Evolutionary conservation across 352 stramenopile species (phyloP).

Genomic region (Globisporangium iwayamae): DNA sequence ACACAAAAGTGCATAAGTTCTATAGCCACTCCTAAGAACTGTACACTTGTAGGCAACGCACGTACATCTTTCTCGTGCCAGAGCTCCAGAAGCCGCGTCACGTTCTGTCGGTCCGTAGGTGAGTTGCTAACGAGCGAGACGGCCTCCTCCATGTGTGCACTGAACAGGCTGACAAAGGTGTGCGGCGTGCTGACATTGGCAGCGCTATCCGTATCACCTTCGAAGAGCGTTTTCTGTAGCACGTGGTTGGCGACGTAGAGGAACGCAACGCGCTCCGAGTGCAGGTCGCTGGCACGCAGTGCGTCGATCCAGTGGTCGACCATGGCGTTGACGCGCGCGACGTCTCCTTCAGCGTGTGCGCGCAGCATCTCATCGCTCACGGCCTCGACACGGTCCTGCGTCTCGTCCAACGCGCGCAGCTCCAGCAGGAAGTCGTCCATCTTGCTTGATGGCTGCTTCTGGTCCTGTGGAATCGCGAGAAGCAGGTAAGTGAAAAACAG

Average conservation of each 20-base stretch:
- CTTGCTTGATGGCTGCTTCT: not conserved
- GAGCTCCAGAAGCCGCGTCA: slow-evolving; percentile 65
- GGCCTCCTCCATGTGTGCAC: slow-evolving; percentile 55
- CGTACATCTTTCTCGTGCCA: slow-evolving; percentile 72
- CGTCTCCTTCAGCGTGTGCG: slow-evolving; percentile 31
- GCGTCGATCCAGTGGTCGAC: slow-evolving; percentile 62
- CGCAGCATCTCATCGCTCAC: slow-evolving; percentile 76
- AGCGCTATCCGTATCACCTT: slow-evolving; percentile 11
- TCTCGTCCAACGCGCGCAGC: slow-evolving; percentile 74
- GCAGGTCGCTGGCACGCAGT: slow-evolving; percentile 68
- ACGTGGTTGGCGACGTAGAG: slow-evolving; percentile 86
- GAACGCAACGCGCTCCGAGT: slow-evolving; percentile 77
- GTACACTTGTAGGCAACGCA: not conserved
- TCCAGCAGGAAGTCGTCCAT: slow-evolving; percentile 83
- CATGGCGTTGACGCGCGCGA: slow-evolving; percentile 37
- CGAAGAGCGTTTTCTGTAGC: slow-evolving; percentile 65
- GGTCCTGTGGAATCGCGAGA: not conserved
- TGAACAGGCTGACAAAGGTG: slow-evolving; percentile 32
- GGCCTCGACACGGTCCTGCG: slow-evolving; percentile 76
- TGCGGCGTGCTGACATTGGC: slow-evolving; percentile 2
- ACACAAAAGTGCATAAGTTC: not conserved
- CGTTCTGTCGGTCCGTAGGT: slow-evolving; percentile 75
- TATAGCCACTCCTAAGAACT: not conserved
- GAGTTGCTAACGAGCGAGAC: slow-evolving; percentile 83
- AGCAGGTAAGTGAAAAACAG: not conserved